Conservation (phyloP, 331 rosid species). For the Telfairia occidentalis region DNA sequence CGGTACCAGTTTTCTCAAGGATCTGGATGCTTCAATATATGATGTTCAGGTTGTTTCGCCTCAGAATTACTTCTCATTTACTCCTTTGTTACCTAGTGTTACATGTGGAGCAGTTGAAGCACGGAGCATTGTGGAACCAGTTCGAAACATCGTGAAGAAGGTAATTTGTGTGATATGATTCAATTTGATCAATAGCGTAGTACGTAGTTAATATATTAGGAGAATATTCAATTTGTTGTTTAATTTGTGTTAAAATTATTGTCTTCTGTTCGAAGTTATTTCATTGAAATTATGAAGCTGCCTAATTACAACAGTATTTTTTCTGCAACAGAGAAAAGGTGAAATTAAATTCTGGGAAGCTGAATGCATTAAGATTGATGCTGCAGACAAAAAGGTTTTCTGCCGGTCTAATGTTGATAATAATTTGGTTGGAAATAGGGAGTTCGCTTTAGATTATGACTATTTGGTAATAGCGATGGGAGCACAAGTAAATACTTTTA, state of each 20-base stretch:
- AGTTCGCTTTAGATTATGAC: slow-evolving; percentile 75
- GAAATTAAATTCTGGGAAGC: slow-evolving; percentile 73
- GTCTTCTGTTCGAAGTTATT: background rate
- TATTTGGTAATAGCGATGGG: slow-evolving; percentile 72
- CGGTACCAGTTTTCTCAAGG: slow-evolving; percentile 83
- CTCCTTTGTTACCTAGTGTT: slow-evolving; percentile 88
- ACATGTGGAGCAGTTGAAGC: slow-evolving; percentile 98
- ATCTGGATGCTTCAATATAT: slow-evolving; percentile 62
- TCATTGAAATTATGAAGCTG: background rate
- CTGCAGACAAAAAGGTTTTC: slow-evolving; percentile 48
- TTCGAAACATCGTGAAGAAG: slow-evolving; percentile 79
- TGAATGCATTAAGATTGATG: slow-evolving; percentile 79
- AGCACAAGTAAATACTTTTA: slow-evolving; percentile 85
- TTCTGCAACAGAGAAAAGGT: slow-evolving; percentile 52
- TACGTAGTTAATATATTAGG: background rate
- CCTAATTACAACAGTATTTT: slow-evolving; percentile 8
- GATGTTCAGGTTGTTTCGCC: slow-evolving; percentile 88
- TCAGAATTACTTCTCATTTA: slow-evolving; percentile 83
- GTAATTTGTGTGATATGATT: slow-evolving; percentile 21
- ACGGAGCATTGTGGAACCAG: slow-evolving; percentile 85
- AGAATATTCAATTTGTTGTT: background rate
- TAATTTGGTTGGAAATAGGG: slow-evolving; percentile 46
- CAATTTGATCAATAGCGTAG: background rate
- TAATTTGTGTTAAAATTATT: background rate
- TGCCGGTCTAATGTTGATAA: slow-evolving; percentile 43